These are phyloP conservation scores for Peniophora sp. DNA, from an alignment of 1,284 basidiomycete genomes.

Conservation along the genomic window DNA sequence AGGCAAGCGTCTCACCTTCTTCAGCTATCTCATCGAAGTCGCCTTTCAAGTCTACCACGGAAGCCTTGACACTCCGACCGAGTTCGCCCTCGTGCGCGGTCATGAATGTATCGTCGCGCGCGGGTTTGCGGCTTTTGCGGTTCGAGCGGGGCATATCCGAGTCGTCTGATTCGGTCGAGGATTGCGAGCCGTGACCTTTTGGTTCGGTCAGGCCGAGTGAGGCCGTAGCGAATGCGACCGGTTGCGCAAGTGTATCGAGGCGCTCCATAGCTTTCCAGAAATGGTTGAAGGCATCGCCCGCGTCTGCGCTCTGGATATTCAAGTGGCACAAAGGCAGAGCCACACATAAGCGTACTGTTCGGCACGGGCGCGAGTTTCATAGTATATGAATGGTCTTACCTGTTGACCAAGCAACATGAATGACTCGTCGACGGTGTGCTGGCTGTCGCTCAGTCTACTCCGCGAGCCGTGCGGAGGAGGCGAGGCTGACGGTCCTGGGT, in stretches of 20 bases:
- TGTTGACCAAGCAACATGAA: constrained; percentile 77
- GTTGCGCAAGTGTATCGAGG: constrained; percentile 73
- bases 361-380: too few relatives aligned
- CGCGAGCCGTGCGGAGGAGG: constrained; percentile 18
- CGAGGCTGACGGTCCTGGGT: constrained; percentile 12
- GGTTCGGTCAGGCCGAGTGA: constrained; percentile 40
- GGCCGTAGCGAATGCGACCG: constrained; percentile 77
- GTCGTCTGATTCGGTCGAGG: constrained; percentile 48
- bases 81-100: constrained; percentile 15
- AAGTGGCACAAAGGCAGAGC: neutral
- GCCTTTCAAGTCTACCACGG: constrained; percentile 20
- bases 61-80: constrained; percentile 11
- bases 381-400: constrained; percentile 23
- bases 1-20: constrained; percentile 24
- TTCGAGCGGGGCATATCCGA: constrained; percentile 34
- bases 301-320: constrained; percentile 55
- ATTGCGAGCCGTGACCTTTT: too few relatives aligned
- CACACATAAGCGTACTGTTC: too few relatives aligned
- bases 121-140: constrained; percentile 19
- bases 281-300: constrained; percentile 74
- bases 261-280: constrained; percentile 81
- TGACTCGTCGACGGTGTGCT: constrained; percentile 71
- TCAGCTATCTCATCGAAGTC: constrained; percentile 33
- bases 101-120: constrained; percentile 16
- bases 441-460: constrained; percentile 54